Evolutionary conservation across 305 asterid genomes (phyloP), one percentile per base, ranked within the genome.

Genomic region (Rubia occidens): DNA sequence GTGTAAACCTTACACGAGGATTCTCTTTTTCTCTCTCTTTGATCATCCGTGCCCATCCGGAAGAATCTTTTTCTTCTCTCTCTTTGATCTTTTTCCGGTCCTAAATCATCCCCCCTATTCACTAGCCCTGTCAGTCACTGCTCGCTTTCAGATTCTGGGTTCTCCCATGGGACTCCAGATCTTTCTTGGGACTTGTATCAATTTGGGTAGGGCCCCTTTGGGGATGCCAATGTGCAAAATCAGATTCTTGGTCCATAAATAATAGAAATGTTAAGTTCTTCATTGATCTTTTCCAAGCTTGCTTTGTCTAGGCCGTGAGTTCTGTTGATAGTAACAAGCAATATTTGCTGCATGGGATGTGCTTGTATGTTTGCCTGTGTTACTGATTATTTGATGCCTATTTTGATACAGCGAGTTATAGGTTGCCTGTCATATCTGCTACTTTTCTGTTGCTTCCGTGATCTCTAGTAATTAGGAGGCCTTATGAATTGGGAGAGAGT

Each of bases 1-100:
- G 76, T 78, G 72, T 61, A 79, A 82, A 72, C 82, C 88, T 74
- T 78, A 78, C 93, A 76, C 90, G 85, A 78, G 80, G 88, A 79
- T 78, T 79, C 89, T 73, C 75, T 69, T 63, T 70, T 61, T 74
- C 80, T 77, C 84, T 75, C 79, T 44, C 80, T 77, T 54, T 69
- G 75, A 70, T 68, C 61, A 71, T 77, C 75, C 85, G 73, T 82
- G 79, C 76, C 86, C 95, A 73, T 86, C 83, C 75, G 76, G 81
- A 69, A 71, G 78, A 74, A 72, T 72, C 78, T 62, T 32, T 59
- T 32, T 40, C 51, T 11, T 73, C 71, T 63, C 68, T 13, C 70
- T 10, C 24, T 24, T 53, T 8, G 8, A 49, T 20, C 21, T 66
- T 71, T 63, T 29, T 63, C 74, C 69, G 71, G 65, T 66, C 79